Evolutionary conservation across 805 yeast species (phyloP).

Genomic region (Cyberlindnera misumaiensis): DNA sequence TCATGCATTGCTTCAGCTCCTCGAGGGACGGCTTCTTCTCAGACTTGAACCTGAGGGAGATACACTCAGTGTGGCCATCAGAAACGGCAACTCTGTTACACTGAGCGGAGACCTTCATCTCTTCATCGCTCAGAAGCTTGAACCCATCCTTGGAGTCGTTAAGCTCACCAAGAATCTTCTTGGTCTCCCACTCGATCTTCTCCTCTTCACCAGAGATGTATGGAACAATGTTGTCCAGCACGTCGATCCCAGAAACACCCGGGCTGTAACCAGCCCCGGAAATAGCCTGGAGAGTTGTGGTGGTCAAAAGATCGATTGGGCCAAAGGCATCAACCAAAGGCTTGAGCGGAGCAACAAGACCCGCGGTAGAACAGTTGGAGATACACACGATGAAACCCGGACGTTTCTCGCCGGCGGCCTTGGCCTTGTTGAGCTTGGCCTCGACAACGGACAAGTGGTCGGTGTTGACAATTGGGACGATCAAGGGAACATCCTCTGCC

Average conservation of each 20-base stretch:
- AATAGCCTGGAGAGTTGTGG: slow-evolving; percentile 94
- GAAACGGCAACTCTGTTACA: slow-evolving; percentile 96
- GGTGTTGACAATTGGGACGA: slow-evolving; percentile 93
- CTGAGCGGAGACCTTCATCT: slow-evolving; percentile 86
- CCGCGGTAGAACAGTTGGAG: slow-evolving; percentile 98
- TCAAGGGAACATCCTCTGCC: slow-evolving; percentile 77
- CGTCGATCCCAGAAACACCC: slow-evolving; percentile 93
- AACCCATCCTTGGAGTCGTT: slow-evolving; percentile 48
- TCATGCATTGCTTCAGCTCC: slow-evolving; percentile 61
- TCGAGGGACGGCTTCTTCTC: slow-evolving; percentile 83
- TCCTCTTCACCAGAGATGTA: slow-evolving; percentile 96
- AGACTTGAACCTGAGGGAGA: slow-evolving; percentile 74
- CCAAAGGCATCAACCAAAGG: slow-evolving; percentile 91
- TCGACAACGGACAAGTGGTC: slow-evolving; percentile 78
- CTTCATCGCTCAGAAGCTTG: slow-evolving; percentile 53
- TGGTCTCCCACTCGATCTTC: slow-evolving; percentile 97
- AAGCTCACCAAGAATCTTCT: slow-evolving; percentile 76
- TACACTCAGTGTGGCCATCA: slow-evolving; percentile 97
- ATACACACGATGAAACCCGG: slow-evolving; percentile 90
- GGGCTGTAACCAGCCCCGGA: slow-evolving; percentile 99
- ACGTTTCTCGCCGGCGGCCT: slow-evolving; percentile 44
- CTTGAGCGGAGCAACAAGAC: slow-evolving; percentile 91
- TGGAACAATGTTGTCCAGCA: slow-evolving; percentile 91
- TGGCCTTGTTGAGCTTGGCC: slow-evolving; percentile 47
- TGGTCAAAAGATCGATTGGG: slow-evolving; percentile 77